Evolutionary conservation across 495 filamentous ascomycete genomes (phyloP).

Genomic region (Usnea hakonensis): DNA sequence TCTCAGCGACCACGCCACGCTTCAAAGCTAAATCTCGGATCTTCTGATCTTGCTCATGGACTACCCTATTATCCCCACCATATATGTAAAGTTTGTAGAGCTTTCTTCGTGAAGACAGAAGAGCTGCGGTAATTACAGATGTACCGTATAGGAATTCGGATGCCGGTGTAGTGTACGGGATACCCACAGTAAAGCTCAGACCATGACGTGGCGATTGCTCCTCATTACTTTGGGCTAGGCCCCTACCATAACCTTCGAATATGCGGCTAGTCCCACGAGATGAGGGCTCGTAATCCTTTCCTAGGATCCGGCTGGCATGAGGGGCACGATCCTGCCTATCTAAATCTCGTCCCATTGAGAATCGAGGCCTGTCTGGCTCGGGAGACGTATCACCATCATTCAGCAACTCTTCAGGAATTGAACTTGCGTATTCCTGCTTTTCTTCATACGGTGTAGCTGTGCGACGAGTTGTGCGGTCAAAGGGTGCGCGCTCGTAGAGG

Average conservation of each 20-base stretch:
- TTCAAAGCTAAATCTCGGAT: constrained; percentile 53
- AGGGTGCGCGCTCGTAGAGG: neutral
- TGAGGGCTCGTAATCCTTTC: neutral
- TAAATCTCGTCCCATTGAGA: constrained; percentile 4
- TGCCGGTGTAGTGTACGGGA: constrained; percentile 76
- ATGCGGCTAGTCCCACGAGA: neutral
- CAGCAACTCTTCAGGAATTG: neutral
- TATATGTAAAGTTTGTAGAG: constrained; percentile 82
- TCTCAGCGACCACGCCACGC: constrained; percentile 47
- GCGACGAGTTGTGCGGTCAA: neutral
- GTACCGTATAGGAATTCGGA: constrained; percentile 88
- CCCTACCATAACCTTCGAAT: neutral
- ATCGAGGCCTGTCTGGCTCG: neutral
- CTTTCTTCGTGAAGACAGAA: constrained; percentile 58
- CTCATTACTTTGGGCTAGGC: neutral
- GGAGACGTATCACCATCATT: neutral
- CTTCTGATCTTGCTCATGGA: constrained; percentile 30
- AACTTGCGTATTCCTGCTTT: neutral
- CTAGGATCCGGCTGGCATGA: neutral
- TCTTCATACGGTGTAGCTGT: neutral
- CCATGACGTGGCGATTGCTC: neutral
- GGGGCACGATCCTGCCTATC: neutral
- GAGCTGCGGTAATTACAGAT: constrained; percentile 71
- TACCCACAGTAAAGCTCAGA: constrained; percentile 36
- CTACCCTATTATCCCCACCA: constrained; percentile 43